Conservation (phyloP, 2,329 filamentous ascomycete species). For the Colletotrichum viniferum region DNA sequence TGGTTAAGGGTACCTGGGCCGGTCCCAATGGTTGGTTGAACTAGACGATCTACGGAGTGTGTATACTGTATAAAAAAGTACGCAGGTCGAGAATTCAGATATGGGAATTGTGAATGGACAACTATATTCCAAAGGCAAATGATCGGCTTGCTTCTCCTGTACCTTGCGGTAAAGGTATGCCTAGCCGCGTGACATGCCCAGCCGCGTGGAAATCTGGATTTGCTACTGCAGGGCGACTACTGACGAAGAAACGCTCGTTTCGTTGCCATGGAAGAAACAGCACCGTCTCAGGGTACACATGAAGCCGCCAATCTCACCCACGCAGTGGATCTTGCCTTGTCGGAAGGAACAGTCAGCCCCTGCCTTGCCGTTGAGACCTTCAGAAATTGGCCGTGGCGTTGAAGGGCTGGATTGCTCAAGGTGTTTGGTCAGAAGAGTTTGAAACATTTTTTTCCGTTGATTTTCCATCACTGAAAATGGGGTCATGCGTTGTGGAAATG, state of each 20-base stretch:
- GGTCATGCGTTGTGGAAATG: background rate
- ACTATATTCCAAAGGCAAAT: background rate
- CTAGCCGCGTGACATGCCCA: background rate
- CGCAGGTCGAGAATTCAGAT: background rate
- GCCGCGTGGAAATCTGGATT: background rate
- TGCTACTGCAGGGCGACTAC: background rate
- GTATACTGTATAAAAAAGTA: background rate
- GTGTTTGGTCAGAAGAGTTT: background rate
- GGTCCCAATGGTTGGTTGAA: constrained; percentile 58
- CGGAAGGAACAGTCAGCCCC: background rate
- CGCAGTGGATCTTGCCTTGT: background rate
- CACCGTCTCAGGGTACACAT: background rate
- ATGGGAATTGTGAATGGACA: background rate
- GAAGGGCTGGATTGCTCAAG: background rate
- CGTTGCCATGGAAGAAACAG: background rate
- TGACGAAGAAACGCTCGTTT: background rate
- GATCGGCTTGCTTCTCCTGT: background rate
- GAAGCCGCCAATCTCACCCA: background rate
- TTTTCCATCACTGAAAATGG: background rate
- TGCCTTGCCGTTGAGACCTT: background rate
- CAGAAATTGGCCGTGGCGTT: background rate
- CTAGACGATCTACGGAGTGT: background rate
- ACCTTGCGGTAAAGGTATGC: background rate
- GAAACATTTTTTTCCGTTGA: background rate
- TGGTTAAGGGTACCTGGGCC: constrained; percentile 67